Percentiles rank a stretch among this genome's conserved stretches.
phyloP scores from a whole-genome alignment of 2,329 filamentous ascomycete species.

The Hymenoscyphus repandus region DNA sequence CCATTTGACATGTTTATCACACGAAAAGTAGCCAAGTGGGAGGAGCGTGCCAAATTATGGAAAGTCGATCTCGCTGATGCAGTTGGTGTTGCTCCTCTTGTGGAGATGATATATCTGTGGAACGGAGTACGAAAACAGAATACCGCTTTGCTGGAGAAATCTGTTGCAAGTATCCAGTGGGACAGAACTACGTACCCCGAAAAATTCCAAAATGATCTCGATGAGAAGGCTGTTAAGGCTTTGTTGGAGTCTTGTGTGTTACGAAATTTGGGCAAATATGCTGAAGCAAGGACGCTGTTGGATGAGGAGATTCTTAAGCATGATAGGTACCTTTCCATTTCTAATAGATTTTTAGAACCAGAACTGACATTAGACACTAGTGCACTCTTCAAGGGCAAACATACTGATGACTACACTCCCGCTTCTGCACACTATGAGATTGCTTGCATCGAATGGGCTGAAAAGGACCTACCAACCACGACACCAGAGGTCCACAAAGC shows the following conservation, averaged over 20 bases:
- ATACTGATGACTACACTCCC: conserved; percentile 64
- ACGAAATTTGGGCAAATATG: conserved; percentile 55
- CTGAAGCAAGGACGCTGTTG: conserved; percentile 62
- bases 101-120: conserved; percentile 95
- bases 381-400: conserved; percentile 49
- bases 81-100: conserved; percentile 70
- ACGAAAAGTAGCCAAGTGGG: conserved; percentile 85
- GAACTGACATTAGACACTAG: conserved; percentile 31
- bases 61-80: conserved; percentile 70
- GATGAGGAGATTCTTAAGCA: conserved; percentile 57
- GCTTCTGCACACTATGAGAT: conserved; percentile 83
- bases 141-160: conserved; percentile 55
- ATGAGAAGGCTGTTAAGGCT: conserved; percentile 59
- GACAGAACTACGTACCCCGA: conserved; percentile 46
- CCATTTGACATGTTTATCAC: conserved; percentile 84
- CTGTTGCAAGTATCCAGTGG: conserved; percentile 60
- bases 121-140: conserved; percentile 82
- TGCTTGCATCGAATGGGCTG: conserved; percentile 71
- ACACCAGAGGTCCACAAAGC: conserved; percentile 29
- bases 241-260: conserved; percentile 63
- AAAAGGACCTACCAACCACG: conserved; percentile 36
- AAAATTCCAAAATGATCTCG: conserved; percentile 46
- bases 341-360: conserved; percentile 9
- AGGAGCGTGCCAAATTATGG: conserved; percentile 64
- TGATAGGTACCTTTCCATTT: conserved; percentile 45